These are phyloP conservation scores for Pluteus cervinus DNA, from an alignment of 768 basidiomycete species.

Conservation along the genomic window DNA sequence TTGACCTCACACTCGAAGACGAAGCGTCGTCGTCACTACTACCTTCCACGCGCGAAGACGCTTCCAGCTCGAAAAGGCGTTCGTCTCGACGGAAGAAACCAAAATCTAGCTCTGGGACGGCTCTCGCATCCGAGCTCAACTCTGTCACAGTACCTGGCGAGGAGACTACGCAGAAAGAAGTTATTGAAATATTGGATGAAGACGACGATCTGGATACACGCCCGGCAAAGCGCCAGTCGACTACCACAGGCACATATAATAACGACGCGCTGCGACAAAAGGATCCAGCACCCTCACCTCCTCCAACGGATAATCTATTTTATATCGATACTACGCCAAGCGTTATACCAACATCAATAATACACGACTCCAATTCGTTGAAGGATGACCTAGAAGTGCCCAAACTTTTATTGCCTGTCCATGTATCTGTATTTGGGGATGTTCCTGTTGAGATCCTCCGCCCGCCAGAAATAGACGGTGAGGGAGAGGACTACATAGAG, in stretches of 20 bases:
- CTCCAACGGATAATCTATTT: constrained; percentile 27
- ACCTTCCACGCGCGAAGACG: not conserved
- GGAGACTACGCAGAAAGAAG: not conserved
- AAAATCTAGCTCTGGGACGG: not conserved
- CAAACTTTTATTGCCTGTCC: constrained; percentile 56
- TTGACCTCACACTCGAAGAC: constrained; percentile 6
- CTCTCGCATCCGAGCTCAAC: not conserved
- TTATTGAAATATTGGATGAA: too few relatives aligned
- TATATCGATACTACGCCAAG: constrained; percentile 44
- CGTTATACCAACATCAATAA: constrained; percentile 22
- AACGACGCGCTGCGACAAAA: not conserved
- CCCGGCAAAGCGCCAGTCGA: not conserved
- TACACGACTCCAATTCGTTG: constrained; percentile 6
- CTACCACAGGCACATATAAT: not conserved
- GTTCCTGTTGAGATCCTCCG: constrained; percentile 41
- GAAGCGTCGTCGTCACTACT: constrained; percentile 1
- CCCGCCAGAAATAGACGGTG: constrained; percentile 32
- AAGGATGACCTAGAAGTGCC: constrained; percentile 5
- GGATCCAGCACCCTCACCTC: not conserved
- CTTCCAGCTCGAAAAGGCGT: not conserved
- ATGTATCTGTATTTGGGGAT: constrained; percentile 55
- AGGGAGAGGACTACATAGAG: constrained; percentile 66
- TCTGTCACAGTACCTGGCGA: not conserved
- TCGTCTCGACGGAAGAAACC: constrained; percentile 1
- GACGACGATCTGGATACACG: too few relatives aligned